phyloP scores from a whole-genome alignment of 2,329 filamentous ascomycete genomes.

The Xylariomycetidae sp. region DNA sequence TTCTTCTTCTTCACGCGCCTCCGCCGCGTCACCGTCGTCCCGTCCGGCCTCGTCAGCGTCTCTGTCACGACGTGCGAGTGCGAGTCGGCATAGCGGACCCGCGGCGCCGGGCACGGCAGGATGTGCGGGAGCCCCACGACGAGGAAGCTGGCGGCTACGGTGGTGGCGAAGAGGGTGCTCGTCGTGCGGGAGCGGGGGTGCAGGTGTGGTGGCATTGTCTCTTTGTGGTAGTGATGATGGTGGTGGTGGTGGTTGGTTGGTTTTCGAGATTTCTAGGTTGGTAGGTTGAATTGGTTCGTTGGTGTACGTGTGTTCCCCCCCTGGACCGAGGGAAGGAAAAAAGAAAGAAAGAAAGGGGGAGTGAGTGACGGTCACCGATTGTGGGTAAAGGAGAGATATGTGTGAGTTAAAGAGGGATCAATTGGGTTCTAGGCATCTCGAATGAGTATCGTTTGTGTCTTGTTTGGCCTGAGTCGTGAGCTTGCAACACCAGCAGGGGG shows the following conservation, averaged over 20 bases:
- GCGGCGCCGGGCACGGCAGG: slow-evolving; percentile 83
- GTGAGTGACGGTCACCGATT: neutral
- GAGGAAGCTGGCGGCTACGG: slow-evolving; percentile 81
- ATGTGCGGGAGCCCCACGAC: slow-evolving; percentile 88
- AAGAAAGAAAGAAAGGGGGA: neutral
- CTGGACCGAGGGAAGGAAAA: neutral
- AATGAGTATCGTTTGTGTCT: too few species aligned
- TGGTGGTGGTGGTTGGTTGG: neutral
- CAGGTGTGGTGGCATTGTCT: slow-evolving; percentile 74
- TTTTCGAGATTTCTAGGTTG: neutral
- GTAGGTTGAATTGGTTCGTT: too few species aligned
- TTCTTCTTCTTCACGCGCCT: slow-evolving; percentile 39
- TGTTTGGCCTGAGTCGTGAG: too few species aligned
- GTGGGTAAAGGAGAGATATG: too few species aligned
- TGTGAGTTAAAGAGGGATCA: too few species aligned
- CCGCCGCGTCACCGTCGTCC: slow-evolving; percentile 12
- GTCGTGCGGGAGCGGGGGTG: slow-evolving; percentile 93
- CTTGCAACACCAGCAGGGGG: too few species aligned
- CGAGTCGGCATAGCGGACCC: slow-evolving; percentile 70
- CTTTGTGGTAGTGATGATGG: neutral
- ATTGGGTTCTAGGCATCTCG: too few species aligned
- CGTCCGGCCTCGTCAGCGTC: slow-evolving; percentile 24
- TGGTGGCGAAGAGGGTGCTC: slow-evolving; percentile 91
- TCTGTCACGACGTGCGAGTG: slow-evolving; percentile 27
- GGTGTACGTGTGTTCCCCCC: too few species aligned